phyloP scores from a whole-genome alignment of 441 rosid genomes.

The Pelargonium myrrhifolium region DNA sequence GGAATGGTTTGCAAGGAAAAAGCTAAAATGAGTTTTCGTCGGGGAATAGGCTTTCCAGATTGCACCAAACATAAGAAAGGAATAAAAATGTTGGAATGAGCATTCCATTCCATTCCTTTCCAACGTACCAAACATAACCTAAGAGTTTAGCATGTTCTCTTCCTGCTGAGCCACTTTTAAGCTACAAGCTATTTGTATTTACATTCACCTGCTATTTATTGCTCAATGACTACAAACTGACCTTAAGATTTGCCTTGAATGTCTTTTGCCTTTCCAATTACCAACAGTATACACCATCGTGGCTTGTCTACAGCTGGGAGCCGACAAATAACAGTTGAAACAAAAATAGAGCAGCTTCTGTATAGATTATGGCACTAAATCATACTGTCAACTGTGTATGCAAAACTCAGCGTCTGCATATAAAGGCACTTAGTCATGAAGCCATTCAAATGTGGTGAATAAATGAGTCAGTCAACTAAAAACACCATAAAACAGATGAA shows the following conservation, averaged over 20 bases:
- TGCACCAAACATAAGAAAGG: no score
- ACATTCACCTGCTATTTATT: neutral
- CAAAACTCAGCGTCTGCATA: neutral
- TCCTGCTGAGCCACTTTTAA: no score
- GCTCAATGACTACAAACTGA: constrained; percentile 13
- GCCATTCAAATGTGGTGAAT: neutral
- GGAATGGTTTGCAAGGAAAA: no score
- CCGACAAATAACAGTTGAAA: neutral
- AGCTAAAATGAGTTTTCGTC: no score
- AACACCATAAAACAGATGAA: neutral
- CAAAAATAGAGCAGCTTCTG: constrained; percentile 14
- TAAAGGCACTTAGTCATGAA: neutral
- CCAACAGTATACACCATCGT: constrained; percentile 12
- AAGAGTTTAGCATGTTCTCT: no score
- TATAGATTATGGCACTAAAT: neutral
- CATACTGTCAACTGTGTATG: no score
- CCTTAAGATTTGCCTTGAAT: constrained; percentile 13
- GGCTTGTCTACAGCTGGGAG: neutral
- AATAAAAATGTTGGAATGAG: no score
- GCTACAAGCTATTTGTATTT: neutral
- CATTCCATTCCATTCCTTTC: no score
- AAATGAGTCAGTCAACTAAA: neutral
- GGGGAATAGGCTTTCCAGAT: no score
- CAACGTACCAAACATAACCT: no score
- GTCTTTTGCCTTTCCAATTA: constrained; percentile 10